These are phyloP conservation scores for Rhinocladiella similis DNA, from an alignment of 2,329 filamentous ascomycete species.

Conservation along the genomic window DNA sequence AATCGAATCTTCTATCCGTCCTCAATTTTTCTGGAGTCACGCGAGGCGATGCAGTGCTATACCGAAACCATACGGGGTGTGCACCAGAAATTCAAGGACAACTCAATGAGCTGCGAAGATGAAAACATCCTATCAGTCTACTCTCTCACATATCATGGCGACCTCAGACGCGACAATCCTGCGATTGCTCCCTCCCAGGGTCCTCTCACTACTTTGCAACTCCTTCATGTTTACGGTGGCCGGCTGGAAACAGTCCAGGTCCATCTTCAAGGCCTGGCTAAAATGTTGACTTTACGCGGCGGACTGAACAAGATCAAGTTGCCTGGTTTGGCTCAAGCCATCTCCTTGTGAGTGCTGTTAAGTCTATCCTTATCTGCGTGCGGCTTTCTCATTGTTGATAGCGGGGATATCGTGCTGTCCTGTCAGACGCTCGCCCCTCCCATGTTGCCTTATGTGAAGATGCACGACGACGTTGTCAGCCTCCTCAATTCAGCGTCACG, in stretches of 20 bases:
- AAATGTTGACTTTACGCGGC: conserved; percentile 39
- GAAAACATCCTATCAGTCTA: conserved; percentile 39
- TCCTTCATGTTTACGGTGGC: conserved; percentile 39
- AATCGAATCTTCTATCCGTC: conserved; percentile 14
- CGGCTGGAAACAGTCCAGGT: conserved; percentile 36
- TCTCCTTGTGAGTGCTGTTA: conserved; percentile 32
- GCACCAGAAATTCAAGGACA: conserved; percentile 36
- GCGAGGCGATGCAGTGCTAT: conserved; percentile 23
- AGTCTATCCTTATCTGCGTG: background rate
- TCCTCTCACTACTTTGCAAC: conserved; percentile 38
- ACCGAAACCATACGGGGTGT: conserved; percentile 39
- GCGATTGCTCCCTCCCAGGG: conserved; percentile 34
- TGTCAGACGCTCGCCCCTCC: conserved; percentile 30
- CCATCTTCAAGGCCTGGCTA: conserved; percentile 37
- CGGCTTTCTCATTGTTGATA: conserved; percentile 1
- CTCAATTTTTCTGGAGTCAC: conserved; percentile 6
- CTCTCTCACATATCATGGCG: conserved; percentile 36
- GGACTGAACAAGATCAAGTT: conserved; percentile 39
- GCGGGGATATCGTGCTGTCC: conserved; percentile 30
- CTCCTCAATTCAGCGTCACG: conserved; percentile 24
- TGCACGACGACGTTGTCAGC: conserved; percentile 25
- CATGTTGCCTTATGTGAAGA: conserved; percentile 28
- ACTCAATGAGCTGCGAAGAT: conserved; percentile 35
- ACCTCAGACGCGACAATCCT: conserved; percentile 26
- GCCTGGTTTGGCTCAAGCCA: conserved; percentile 38